Percentiles rank a stretch among this genome's conserved stretches.
phyloP scores from a whole-genome alignment of 768 basidiomycete species.

The Russula dissimulans region DNA sequence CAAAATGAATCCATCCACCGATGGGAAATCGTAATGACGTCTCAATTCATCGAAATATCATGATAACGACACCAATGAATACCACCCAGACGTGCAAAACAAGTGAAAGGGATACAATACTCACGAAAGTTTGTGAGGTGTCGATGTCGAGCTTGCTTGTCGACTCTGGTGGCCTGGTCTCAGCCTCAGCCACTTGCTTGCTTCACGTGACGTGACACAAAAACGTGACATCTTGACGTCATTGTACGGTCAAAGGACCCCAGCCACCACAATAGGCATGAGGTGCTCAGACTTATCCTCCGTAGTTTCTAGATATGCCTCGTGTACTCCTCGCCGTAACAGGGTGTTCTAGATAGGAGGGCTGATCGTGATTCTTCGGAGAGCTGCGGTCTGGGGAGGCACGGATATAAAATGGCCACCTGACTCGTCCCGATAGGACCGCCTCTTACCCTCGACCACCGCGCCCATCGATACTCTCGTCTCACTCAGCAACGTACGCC shows the following conservation, averaged over 20 bases:
- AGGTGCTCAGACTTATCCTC: background rate
- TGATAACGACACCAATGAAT: background rate
- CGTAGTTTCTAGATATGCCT: background rate
- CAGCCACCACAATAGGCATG: background rate
- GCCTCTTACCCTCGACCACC: slow-evolving; percentile 20
- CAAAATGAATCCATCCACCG: slow-evolving; percentile 8
- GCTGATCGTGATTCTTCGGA: background rate
- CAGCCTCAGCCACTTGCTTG: background rate
- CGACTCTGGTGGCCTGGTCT: background rate
- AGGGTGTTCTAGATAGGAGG: background rate
- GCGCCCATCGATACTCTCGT: slow-evolving; percentile 1
- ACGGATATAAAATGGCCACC: slow-evolving; percentile 11
- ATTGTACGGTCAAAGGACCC: background rate
- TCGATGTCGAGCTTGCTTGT: background rate
- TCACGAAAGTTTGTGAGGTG: slow-evolving; percentile 5
- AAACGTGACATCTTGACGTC: background rate
- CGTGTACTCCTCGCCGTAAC: background rate
- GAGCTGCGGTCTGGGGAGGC: background rate
- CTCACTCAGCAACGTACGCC: slow-evolving; percentile 1
- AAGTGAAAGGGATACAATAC: background rate
- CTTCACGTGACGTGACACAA: background rate
- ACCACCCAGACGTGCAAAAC: background rate
- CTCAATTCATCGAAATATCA: background rate
- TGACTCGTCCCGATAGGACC: background rate
- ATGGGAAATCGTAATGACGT: background rate